phyloP scores from a whole-genome alignment of 2,329 filamentous ascomycete genomes.

The Colletotrichum filicis region DNA sequence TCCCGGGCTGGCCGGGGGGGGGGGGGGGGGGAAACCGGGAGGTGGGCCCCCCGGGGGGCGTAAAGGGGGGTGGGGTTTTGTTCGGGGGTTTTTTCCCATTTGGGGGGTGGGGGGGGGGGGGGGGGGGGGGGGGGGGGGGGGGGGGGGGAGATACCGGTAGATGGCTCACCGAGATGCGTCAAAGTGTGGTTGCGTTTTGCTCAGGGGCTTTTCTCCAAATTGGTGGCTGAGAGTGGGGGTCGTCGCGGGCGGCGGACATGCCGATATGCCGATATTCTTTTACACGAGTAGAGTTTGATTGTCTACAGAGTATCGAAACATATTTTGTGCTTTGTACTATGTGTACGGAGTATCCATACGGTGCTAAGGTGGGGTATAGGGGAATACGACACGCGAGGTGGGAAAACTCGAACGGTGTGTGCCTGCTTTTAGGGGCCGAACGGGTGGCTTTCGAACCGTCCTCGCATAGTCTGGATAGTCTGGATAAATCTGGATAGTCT shows the following conservation, averaged over 20 bases:
- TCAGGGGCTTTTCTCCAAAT: neutral
- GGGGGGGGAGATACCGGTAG: neutral
- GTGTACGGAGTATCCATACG: neutral
- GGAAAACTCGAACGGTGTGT: neutral
- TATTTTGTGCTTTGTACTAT: neutral
- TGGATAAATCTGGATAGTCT: neutral
- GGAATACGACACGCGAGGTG: neutral
- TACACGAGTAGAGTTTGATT: neutral
- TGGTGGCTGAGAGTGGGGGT: slow-evolving; percentile 5
- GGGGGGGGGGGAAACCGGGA: neutral
- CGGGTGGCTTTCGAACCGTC: neutral
- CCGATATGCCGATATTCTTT: slow-evolving; percentile 25
- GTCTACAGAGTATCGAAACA: neutral
- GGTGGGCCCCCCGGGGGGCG: no score
- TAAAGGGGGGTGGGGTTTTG: no score
- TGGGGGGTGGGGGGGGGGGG: neutral
- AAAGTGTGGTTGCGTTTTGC: neutral
- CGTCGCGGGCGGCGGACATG: slow-evolving; percentile 7
- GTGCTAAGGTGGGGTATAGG: neutral
- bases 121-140: neutral
- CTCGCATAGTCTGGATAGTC: neutral
- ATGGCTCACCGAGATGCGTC: neutral
- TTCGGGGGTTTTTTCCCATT: no score
- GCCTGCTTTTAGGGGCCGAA: neutral
- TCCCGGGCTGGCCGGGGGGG: slow-evolving; percentile 11